Percentiles rank a stretch among this genome's conserved stretches.
Conservation (phyloP, 2,329 filamentous ascomycete genomes). For the Fusarium sp. region DNA sequence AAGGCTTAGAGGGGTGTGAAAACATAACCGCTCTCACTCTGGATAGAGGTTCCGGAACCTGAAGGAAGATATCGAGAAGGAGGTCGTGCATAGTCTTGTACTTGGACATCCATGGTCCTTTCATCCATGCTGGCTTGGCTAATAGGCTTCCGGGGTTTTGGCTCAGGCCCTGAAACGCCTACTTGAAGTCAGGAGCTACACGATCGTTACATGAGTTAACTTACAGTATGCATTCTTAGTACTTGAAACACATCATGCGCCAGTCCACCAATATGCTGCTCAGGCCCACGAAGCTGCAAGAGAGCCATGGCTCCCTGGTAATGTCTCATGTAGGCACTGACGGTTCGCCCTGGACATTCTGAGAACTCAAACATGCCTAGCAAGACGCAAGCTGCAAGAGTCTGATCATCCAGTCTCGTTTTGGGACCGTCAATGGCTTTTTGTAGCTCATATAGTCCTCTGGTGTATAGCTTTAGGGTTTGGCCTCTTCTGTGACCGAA, state of each 20-base stretch:
- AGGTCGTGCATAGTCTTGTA: neutral
- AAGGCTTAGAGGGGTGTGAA: rapidly evolving
- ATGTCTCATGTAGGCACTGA: neutral
- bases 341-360: neutral
- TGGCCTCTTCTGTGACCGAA: neutral
- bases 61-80: neutral
- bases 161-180: rapidly evolving
- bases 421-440: neutral
- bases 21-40: rapidly evolving
- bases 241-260: neutral
- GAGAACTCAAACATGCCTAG: neutral
- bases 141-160: rapidly evolving
- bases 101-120: neutral
- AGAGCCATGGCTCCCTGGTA: neutral
- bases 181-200: neutral
- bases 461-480: neutral
- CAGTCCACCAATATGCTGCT: neutral
- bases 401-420: neutral
- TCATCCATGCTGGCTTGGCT: neutral
- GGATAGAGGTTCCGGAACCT: neutral
- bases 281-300: rapidly evolving
- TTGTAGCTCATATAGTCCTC: neutral
- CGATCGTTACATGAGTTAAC: rapidly evolving
- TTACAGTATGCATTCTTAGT: neutral
- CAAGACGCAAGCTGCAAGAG: rapidly evolving